Evolutionary conservation across 2,329 filamentous ascomycete genomes (phyloP).

Genomic region (Fusarium nygamai): DNA sequence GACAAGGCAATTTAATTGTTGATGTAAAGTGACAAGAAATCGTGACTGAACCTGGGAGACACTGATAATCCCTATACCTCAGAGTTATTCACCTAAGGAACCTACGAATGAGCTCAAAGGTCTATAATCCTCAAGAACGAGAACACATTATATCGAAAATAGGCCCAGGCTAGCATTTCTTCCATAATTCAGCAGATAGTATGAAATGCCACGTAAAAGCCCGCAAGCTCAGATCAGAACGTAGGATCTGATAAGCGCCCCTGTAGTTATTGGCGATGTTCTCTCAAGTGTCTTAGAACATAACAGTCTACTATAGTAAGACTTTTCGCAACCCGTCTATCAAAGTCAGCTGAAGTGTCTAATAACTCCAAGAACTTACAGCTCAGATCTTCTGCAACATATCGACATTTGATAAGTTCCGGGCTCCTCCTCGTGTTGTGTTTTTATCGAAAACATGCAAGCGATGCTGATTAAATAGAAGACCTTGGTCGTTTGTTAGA

Average conservation of each 20-base stretch:
- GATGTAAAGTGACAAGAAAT: too few species aligned
- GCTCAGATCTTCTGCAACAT: not conserved
- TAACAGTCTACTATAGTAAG: not conserved
- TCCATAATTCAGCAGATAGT: not conserved
- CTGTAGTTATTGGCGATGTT: rapidly evolving
- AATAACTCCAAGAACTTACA: not conserved
- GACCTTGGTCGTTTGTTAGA: rapidly evolving
- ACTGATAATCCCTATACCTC: not conserved
- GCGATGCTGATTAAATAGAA: not conserved
- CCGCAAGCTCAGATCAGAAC: not conserved
- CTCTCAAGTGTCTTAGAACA: not conserved
- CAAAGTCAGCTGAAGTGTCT: not conserved
- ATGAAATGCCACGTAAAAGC: not conserved
- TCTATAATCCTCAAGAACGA: not conserved
- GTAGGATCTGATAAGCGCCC: not conserved
- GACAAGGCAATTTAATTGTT: too few species aligned
- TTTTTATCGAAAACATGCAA: not conserved
- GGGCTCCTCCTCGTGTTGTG: rapidly evolving
- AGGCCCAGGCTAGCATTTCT: too few species aligned
- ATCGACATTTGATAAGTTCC: not conserved
- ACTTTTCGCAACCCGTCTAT: not conserved
- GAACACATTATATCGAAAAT: not conserved
- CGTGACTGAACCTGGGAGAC: not conserved
- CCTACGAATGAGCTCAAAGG: not conserved
- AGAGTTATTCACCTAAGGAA: not conserved